Conservation (phyloP, 73 alveolate species). For the Paramecium primaurelia region DNA sequence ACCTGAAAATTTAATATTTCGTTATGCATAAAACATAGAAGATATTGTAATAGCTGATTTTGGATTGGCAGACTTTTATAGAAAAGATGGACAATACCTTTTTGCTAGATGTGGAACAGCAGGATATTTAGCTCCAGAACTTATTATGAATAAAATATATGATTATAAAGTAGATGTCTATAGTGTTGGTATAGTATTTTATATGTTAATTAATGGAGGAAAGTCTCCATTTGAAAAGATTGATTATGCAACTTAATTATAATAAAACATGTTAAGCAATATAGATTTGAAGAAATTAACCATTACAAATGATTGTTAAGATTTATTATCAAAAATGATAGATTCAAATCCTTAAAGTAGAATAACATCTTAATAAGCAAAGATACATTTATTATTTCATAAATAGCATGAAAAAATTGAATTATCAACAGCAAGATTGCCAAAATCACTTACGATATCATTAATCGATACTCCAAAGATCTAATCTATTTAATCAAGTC, state of each 20-base stretch:
- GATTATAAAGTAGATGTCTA: constrained; percentile 79
- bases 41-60: constrained; percentile 57
- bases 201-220: constrained; percentile 47
- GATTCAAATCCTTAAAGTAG: background rate
- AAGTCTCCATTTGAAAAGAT: background rate
- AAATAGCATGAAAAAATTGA: background rate
- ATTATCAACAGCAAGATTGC: background rate
- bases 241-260: background rate
- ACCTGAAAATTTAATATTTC: constrained; percentile 57
- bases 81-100: constrained; percentile 6
- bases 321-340: background rate
- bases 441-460: background rate
- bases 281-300: background rate
- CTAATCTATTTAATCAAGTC: background rate
- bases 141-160: constrained; percentile 71
- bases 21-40: constrained; percentile 7
- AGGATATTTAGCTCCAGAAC: constrained; percentile 67
- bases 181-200: constrained; percentile 76
- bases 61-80: constrained; percentile 54
- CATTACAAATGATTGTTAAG: background rate
- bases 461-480: background rate
- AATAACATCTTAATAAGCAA: background rate
- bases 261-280: background rate
- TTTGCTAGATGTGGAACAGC: constrained; percentile 43
- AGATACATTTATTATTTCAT: background rate